Percentiles rank a stretch among this genome's conserved stretches.
Conservation (phyloP, 1,284 basidiomycete species). For the Xanthoconium separans region DNA sequence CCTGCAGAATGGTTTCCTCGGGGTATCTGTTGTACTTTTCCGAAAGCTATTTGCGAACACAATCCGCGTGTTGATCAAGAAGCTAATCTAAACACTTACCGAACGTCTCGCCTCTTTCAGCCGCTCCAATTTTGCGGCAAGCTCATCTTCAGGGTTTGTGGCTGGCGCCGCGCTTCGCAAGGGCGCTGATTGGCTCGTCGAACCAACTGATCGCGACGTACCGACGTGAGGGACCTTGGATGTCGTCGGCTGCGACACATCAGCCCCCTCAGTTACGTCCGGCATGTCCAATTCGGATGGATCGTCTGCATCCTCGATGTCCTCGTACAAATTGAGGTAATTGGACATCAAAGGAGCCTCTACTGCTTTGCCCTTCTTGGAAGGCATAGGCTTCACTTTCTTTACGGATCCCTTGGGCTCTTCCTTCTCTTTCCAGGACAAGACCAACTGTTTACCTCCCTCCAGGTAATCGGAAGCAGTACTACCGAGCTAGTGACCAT, state of each 20-base stretch:
- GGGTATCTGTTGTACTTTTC: not conserved
- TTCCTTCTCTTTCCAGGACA: conserved; percentile 30
- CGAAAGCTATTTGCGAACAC: conserved; percentile 16
- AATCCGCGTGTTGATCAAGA: not conserved
- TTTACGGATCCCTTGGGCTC: conserved; percentile 24
- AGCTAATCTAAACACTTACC: conserved; percentile 9
- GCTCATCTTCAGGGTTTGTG: conserved; percentile 13
- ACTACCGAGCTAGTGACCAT: conserved; percentile 19
- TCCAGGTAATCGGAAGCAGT: conserved; percentile 25
- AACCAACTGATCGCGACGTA: conserved; percentile 7
- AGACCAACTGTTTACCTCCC: conserved; percentile 15
- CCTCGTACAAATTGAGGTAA: conserved; percentile 27
- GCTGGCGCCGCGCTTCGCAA: not conserved
- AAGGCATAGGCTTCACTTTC: conserved; percentile 6
- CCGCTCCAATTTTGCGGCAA: conserved; percentile 9
- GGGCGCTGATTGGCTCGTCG: not conserved
- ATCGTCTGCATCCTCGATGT: conserved; percentile 31
- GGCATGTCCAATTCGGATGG: conserved; percentile 20
- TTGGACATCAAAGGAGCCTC: not conserved
- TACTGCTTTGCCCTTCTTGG: conserved; percentile 26
- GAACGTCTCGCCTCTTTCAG: conserved; percentile 20
- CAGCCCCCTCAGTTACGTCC: conserved; percentile 12
- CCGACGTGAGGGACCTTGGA: conserved; percentile 8
- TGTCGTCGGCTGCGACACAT: conserved; percentile 2
- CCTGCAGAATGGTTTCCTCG: conserved; percentile 18